Evolutionary conservation across 768 basidiomycete genomes (phyloP).

Genomic region (Pleurotus giganteus): DNA sequence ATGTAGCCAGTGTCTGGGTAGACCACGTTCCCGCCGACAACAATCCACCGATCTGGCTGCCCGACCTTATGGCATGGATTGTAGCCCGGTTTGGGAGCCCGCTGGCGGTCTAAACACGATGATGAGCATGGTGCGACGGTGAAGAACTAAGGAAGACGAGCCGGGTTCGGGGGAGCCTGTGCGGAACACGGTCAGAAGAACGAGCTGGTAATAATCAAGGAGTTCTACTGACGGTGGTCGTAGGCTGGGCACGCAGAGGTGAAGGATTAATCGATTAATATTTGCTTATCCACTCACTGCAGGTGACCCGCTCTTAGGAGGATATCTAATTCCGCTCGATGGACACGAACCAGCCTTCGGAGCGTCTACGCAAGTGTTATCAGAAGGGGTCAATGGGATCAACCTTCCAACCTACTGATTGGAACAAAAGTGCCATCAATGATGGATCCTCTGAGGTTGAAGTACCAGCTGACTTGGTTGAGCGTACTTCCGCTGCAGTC

Average conservation of each 20-base stretch:
- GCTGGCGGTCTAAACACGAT: slow-evolving; percentile 16
- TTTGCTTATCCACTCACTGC: not conserved
- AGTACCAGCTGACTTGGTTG: slow-evolving; percentile 51
- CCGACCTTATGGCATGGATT: slow-evolving; percentile 38
- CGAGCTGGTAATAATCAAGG: not conserved
- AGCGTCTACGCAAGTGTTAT: slow-evolving; percentile 28
- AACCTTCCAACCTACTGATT: slow-evolving; percentile 36
- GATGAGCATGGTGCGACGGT: not conserved
- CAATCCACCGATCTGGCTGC: slow-evolving; percentile 45
- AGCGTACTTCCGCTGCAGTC: slow-evolving; percentile 39
- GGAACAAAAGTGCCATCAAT: slow-evolving; percentile 53
- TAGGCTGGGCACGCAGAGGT: not conserved
- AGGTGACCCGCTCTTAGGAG: slow-evolving; percentile 33
- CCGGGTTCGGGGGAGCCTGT: not conserved
- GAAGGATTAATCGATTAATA: not conserved
- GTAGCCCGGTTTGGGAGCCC: slow-evolving; percentile 45
- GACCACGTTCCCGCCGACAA: slow-evolving; percentile 59
- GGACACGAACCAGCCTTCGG: slow-evolving; percentile 40
- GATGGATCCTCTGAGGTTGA: slow-evolving; percentile 51
- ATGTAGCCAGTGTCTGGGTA: slow-evolving; percentile 58
- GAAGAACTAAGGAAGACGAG: not conserved
- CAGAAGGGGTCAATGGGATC: not conserved
- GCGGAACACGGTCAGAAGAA: not conserved
- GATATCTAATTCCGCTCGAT: slow-evolving; percentile 45
- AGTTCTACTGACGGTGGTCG: not conserved